These are phyloP conservation scores for Hyaloscypha variabilis DNA, from an alignment of 495 filamentous ascomycete genomes.

Conservation along the genomic window DNA sequence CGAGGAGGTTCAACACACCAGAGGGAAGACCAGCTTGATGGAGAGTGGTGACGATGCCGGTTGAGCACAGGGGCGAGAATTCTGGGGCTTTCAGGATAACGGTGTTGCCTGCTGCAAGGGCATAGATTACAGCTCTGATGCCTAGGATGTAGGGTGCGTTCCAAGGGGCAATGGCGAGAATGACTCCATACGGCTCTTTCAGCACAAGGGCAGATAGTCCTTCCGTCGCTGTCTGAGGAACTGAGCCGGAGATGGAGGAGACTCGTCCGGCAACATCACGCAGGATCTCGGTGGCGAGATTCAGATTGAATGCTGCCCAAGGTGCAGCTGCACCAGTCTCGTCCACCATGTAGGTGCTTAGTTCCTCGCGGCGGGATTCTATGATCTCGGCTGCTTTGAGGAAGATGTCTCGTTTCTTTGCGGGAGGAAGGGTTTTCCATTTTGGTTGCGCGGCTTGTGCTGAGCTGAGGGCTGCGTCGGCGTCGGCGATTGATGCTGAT, in stretches of 20 bases:
- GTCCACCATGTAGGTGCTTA: constrained; percentile 60
- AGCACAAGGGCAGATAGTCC: constrained; percentile 68
- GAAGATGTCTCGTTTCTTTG: constrained; percentile 69
- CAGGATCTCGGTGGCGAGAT: constrained; percentile 58
- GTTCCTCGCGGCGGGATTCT: constrained; percentile 61
- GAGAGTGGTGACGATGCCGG: constrained; percentile 69
- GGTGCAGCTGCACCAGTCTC: constrained; percentile 65
- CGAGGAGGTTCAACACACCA: constrained; percentile 62
- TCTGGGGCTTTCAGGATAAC: constrained; percentile 79
- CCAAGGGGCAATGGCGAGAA: constrained; percentile 85
- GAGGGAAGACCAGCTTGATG: constrained; percentile 71
- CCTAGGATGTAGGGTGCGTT: constrained; percentile 77
- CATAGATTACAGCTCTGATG: constrained; percentile 66
- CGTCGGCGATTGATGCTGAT: constrained; percentile 65
- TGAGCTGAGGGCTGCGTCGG: constrained; percentile 60
- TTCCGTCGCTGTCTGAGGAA: constrained; percentile 60
- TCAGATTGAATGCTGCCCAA: constrained; percentile 67
- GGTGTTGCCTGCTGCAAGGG: constrained; percentile 84
- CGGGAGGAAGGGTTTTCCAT: constrained; percentile 68
- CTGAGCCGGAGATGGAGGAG: constrained; percentile 56
- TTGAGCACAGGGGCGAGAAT: constrained; percentile 73
- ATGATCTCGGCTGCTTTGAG: constrained; percentile 72
- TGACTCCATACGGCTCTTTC: constrained; percentile 81
- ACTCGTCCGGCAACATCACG: constrained; percentile 74
- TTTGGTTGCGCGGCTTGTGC: constrained; percentile 69